phyloP scores from a whole-genome alignment of 1,284 basidiomycete genomes.

The Cryptococcus floricola region DNA sequence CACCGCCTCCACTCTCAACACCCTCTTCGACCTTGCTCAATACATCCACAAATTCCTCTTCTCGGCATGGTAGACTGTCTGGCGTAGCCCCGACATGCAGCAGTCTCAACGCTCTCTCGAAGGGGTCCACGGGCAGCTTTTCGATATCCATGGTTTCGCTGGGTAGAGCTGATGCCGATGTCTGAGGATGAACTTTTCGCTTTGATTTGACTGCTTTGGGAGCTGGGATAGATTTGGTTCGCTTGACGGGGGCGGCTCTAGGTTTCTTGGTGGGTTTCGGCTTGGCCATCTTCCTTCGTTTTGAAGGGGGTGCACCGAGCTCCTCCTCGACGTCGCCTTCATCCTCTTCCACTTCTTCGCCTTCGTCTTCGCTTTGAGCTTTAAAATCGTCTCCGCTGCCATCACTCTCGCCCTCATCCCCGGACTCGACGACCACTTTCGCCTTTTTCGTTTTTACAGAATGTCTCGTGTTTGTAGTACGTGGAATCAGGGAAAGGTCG shows the following conservation, averaged over 20 bases:
- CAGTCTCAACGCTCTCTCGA: constrained; percentile 77
- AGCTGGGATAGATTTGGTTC: constrained; percentile 4
- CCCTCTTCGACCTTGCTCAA: constrained; percentile 76
- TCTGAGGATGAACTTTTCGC: constrained; percentile 30
- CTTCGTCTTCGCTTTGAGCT: constrained; percentile 12
- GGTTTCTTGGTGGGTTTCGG: constrained; percentile 5
- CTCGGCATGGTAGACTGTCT: constrained; percentile 82
- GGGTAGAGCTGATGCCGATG: constrained; percentile 31
- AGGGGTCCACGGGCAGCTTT: constrained; percentile 66
- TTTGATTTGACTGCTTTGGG: constrained; percentile 4
- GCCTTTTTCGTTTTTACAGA: constrained; percentile 1
- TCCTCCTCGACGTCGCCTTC: constrained; percentile 17
- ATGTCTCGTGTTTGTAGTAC: too few species aligned
- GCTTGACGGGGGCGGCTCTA: constrained; percentile 1
- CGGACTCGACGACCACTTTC: constrained; percentile 1
- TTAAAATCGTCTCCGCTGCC: constrained; percentile 10
- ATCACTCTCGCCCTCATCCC: constrained; percentile 15
- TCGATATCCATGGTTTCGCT: constrained; percentile 23
- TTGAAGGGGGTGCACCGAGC: not conserved
- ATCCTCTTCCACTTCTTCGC: constrained; percentile 14
- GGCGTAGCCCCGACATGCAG: constrained; percentile 92
- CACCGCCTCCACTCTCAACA: constrained; percentile 86
- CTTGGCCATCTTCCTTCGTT: constrained; percentile 2
- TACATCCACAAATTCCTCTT: constrained; percentile 78
- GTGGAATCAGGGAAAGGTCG: not conserved